A percentile compares a stretch with the other conserved stretches of the same genome.
Evolutionary conservation across 306 rosid species (phyloP).

Genomic region (Glycine latifolia): DNA sequence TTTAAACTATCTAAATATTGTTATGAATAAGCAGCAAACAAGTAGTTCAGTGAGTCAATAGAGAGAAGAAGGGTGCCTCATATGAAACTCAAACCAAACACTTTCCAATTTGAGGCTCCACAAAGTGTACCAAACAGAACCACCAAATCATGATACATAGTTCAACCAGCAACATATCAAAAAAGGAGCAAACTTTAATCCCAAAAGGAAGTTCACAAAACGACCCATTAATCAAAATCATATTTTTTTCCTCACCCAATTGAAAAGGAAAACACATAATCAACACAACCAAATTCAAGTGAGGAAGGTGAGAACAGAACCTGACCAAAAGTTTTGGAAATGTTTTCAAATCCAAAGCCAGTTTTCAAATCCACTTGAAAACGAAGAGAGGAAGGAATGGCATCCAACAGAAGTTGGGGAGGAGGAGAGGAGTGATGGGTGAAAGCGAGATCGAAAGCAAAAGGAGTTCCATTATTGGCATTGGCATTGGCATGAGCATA

Average conservation of each 20-base stretch:
- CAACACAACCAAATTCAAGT: conserved; percentile 5
- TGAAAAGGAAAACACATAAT: neutral
- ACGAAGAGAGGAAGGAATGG: conserved; percentile 59
- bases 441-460: conserved; percentile 65
- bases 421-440: conserved; percentile 69
- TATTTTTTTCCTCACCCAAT: conserved; percentile 13
- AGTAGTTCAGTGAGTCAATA: neutral
- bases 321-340: conserved; percentile 72
- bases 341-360: conserved; percentile 76
- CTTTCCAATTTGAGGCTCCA: conserved; percentile 4
- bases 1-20: neutral
- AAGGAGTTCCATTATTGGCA: conserved; percentile 35
- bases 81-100: conserved; percentile 8
- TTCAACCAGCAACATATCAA: neutral
- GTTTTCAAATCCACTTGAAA: conserved; percentile 81
- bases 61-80: neutral
- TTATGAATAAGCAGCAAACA: neutral
- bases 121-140: neutral
- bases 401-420: conserved; percentile 59
- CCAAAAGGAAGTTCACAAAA: neutral
- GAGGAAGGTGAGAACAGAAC: conserved; percentile 50
- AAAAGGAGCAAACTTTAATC: conserved; percentile 1
- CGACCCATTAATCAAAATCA: conserved; percentile 40
- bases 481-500: conserved; percentile 47
- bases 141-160: neutral